Conservation (phyloP, 2,329 filamentous ascomycete genomes). For the Aspergillus tamarii region DNA sequence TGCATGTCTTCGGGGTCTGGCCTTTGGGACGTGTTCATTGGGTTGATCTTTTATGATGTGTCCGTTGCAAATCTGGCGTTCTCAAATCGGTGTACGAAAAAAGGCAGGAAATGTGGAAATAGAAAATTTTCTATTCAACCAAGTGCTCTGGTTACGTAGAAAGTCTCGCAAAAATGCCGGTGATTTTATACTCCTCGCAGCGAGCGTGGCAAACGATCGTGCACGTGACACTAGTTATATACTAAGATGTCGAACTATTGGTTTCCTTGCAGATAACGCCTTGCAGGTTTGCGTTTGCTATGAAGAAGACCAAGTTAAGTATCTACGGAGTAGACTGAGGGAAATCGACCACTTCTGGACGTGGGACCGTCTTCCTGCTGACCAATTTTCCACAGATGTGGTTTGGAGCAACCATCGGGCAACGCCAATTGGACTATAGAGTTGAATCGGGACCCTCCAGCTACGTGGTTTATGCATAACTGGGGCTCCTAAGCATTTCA, state of each 20-base stretch:
- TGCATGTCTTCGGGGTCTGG: constrained; percentile 44
- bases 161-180: neutral
- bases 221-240: neutral
- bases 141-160: neutral
- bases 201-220: neutral
- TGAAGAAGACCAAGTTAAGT: too few relatives aligned
- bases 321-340: too few relatives aligned
- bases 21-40: constrained; percentile 38
- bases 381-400: too few relatives aligned
- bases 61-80: constrained; percentile 44
- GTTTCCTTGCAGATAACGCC: neutral
- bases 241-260: neutral
- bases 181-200: neutral
- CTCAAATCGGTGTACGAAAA: constrained; percentile 44
- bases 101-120: constrained; percentile 38
- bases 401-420: neutral
- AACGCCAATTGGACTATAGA: neutral
- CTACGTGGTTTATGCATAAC: neutral
- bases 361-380: neutral
- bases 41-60: constrained; percentile 37
- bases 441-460: neutral
- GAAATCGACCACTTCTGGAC: neutral
- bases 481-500: neutral
- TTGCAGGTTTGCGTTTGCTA: neutral
- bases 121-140: constrained; percentile 17